These are phyloP conservation scores for Russula sp. DNA, from an alignment of 768 basidiomycete species.

Conservation along the genomic window DNA sequence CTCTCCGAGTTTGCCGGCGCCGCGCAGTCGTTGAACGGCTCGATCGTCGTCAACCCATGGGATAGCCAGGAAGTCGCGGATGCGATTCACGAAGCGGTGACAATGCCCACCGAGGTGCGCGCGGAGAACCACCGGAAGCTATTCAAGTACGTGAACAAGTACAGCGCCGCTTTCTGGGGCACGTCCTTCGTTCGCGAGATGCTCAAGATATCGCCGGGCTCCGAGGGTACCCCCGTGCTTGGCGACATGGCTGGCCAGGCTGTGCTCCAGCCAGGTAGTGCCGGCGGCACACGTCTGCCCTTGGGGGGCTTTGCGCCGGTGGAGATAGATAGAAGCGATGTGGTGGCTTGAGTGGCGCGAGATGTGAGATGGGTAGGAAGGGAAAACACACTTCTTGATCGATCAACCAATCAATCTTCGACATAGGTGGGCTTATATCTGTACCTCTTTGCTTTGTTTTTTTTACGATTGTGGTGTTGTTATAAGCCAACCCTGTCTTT, in stretches of 20 bases:
- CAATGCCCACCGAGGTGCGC: conserved; percentile 77
- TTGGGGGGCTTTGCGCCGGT: background rate
- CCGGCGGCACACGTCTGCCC: conserved; percentile 32
- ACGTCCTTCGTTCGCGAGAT: conserved; percentile 87
- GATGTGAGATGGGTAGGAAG: background rate
- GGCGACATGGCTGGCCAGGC: conserved; percentile 36
- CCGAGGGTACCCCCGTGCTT: conserved; percentile 24
- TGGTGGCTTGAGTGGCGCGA: background rate
- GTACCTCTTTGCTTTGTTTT: background rate
- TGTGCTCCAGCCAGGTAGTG: conserved; percentile 33
- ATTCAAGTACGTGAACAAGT: conserved; percentile 95
- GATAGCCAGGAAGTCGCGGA: conserved; percentile 98
- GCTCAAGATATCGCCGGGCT: conserved; percentile 46
- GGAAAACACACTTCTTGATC: background rate
- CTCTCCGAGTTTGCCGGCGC: conserved; percentile 98
- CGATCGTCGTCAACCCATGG: conserved; percentile 98
- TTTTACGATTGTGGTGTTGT: background rate
- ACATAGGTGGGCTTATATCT: background rate
- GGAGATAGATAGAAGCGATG: conserved; percentile 14
- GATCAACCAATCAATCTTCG: background rate
- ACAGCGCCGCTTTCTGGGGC: conserved; percentile 91
- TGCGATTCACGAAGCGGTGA: conserved; percentile 94
- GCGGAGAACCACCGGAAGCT: conserved; percentile 93
- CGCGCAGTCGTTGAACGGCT: conserved; percentile 92
- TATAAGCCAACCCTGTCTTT: background rate